A percentile compares a stretch with the other conserved stretches of the same genome.
Conservation (phyloP, 2,329 filamentous ascomycete species). For the Hypoxylon sp. region DNA sequence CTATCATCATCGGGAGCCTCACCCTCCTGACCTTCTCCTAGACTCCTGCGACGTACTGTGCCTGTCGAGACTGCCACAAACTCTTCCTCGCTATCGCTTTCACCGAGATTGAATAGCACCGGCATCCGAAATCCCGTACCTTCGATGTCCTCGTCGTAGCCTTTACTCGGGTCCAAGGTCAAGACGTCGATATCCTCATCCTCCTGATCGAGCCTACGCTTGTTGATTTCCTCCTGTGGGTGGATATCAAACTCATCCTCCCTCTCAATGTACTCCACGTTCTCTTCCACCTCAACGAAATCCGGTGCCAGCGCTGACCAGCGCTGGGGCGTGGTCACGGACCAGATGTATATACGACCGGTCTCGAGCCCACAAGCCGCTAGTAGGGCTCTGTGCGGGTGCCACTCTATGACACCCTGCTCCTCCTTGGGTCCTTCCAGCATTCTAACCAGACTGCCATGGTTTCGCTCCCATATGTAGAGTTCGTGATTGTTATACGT, state of each 20-base stretch:
- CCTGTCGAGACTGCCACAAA: conserved; percentile 77
- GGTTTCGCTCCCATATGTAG: conserved; percentile 96
- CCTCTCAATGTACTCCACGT: conserved; percentile 93
- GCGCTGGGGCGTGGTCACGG: conserved; percentile 92
- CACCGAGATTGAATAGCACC: conserved; percentile 90
- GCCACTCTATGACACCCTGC: conserved; percentile 97
- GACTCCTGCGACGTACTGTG: conserved; percentile 89
- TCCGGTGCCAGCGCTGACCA: conserved; percentile 98
- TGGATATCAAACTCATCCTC: conserved; percentile 99
- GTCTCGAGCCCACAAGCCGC: conserved; percentile 94
- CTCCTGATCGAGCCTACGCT: conserved; percentile 89
- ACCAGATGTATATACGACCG: conserved; percentile 95
- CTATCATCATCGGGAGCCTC: conserved; percentile 63
- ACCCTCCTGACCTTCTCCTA: conserved; percentile 78
- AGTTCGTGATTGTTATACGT: conserved; percentile 99
- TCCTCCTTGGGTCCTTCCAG: conserved; percentile 97
- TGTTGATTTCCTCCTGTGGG: conserved; percentile 92
- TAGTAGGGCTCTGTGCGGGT: conserved; percentile 87
- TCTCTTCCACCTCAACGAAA: conserved; percentile 97
- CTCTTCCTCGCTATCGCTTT: conserved; percentile 97
- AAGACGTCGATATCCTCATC: conserved; percentile 95
- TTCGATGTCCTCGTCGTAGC: conserved; percentile 70
- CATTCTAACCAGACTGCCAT: conserved; percentile 95
- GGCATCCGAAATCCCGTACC: conserved; percentile 86
- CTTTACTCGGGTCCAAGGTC: conserved; percentile 77